Percentiles rank a stretch among this genome's conserved stretches.
phyloP scores from a whole-genome alignment of 2,329 filamentous ascomycete species.

The Cladosporium phlei region DNA sequence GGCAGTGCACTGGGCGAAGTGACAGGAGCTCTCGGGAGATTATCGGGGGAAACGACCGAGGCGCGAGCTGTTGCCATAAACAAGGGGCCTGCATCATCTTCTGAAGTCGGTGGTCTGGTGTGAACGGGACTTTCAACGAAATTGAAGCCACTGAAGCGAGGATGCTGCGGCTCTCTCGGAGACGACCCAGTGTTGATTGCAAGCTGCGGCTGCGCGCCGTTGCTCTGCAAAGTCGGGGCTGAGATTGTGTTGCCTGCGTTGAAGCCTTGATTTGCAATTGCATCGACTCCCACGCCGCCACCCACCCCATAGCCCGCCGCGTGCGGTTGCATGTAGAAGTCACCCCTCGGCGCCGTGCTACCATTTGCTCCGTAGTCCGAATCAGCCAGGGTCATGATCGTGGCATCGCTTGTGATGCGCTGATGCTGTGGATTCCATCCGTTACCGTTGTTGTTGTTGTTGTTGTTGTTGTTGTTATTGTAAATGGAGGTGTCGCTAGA shows the following conservation, averaged over 20 bases:
- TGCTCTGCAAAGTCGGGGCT: neutral
- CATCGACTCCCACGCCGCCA: neutral
- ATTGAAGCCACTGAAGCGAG: slow-evolving; percentile 18
- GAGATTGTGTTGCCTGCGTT: neutral
- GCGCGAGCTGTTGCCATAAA: neutral
- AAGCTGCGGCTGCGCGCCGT: neutral
- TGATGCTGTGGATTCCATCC: slow-evolving; percentile 8
- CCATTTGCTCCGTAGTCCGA: slow-evolving; percentile 10
- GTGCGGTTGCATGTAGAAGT: slow-evolving; percentile 22
- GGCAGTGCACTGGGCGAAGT: slow-evolving; percentile 1
- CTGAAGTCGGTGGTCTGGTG: slow-evolving; percentile 14
- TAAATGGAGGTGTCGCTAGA: slow-evolving; percentile 1
- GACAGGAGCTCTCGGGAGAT: neutral
- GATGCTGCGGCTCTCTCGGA: neutral
- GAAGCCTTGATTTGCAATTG: neutral
- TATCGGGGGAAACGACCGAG: neutral
- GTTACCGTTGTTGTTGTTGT: neutral
- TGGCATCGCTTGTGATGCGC: slow-evolving; percentile 11
- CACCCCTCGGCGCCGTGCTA: slow-evolving; percentile 11
- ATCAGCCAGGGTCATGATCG: slow-evolving; percentile 10
- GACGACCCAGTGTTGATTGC: neutral
- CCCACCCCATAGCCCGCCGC: slow-evolving; percentile 16
- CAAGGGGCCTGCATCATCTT: neutral
- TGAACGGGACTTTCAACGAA: slow-evolving; percentile 17
- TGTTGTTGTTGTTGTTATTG: neutral